Evolutionary conservation across 768 basidiomycete species (phyloP), one percentile per base, ranked within the genome.

Genomic region (Suillus fuscotomentosus): DNA sequence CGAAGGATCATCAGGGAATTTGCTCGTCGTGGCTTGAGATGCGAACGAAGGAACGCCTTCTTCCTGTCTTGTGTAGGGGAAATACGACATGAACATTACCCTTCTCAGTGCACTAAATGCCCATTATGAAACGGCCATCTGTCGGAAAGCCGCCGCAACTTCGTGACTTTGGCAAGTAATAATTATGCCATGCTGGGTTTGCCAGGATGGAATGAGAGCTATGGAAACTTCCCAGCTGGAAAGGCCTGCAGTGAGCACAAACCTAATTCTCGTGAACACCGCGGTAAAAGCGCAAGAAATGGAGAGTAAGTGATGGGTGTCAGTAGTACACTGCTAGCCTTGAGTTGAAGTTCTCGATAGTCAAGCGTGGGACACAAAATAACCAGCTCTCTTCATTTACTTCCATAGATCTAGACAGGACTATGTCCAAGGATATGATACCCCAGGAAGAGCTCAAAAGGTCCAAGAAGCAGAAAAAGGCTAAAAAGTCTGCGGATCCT

Each of bases 401-500:
- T 31, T 42, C 17, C 57, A 63, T 34, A 42, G 41, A 42, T 38
- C 31, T 48, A 62, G 15, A 54, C 53, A n/a, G 53, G 34, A 66
- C n/a, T 24, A 68, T 68, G 67, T 66, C 65, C 3, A 62, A 53
- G 36, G 65, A 61, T 24, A 48, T 43, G 22, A 34, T 43, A 31
- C 42, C 34, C n/a, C 62, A 66, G 27, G 51, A 55, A 36, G 64
- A 65, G 31, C 68, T 65, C 34, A 66, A 67, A 56, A 69, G 74
- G 66, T 66, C 68, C 61, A 70, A 70, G 64, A 73, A 77, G 59
- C 65, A 62, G 36, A 73, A 72, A 63, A 73, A 71, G 63, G 63
- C 63, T 34, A 70, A 66, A 63, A 68, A 56, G 24, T 34, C 47
- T 17, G 51, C 22, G 13, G 64, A 67, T 27, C 45, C 47, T 47